Base-by-base conservation (phyloP, 2,329 filamentous ascomycete species). In the Monosporascus sp. region DNA sequence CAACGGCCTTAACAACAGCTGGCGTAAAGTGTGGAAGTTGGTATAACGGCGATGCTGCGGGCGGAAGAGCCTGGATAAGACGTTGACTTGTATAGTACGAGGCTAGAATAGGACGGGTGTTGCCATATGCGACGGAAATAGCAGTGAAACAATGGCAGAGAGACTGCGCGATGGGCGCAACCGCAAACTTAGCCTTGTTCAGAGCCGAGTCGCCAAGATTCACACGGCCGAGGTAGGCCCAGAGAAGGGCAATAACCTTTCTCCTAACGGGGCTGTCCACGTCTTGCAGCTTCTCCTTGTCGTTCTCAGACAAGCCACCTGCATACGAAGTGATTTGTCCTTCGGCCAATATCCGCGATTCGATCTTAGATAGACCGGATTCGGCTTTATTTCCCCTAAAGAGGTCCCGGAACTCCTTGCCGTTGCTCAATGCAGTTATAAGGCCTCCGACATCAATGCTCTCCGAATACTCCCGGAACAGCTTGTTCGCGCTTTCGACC, bases 391-490 rank as follows among this genome's bases (percentile, higher is more conserved):
- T 81, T 48, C 90, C 90, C 66, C 84, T 86, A 51, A 97, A 78
- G 34, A 88, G 76, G 7, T 87, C 79, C 59, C 89, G 85, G 71
- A 88, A 97, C 69, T 99, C 94, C 63, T 90, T 86, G 56, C 92
- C 94, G 26, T 83, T 84, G 73, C 91, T 97, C 53, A 97, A 77
- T 47, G 91, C 89, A 46, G 83, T 81, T 55, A 97, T 78, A 52
- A 97, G 85, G 54, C 86, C 90, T 44, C 87, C 88, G 64, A 90
- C 87, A 58, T 90, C 85, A 59, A 94, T 88, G 58, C 85, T 83
- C 52, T 96, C 92, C 59, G 90, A 85, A 73, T 95, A 99, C 67
- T 96, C 91, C 63, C 86, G 87, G 81, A 99, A 97, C 54, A 99
- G 82, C 61, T 91, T 92, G 71, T 95, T 95, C 62, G 95, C 92